phyloP scores from a whole-genome alignment of 345 rosid species.

The Cardamine occulta region DNA sequence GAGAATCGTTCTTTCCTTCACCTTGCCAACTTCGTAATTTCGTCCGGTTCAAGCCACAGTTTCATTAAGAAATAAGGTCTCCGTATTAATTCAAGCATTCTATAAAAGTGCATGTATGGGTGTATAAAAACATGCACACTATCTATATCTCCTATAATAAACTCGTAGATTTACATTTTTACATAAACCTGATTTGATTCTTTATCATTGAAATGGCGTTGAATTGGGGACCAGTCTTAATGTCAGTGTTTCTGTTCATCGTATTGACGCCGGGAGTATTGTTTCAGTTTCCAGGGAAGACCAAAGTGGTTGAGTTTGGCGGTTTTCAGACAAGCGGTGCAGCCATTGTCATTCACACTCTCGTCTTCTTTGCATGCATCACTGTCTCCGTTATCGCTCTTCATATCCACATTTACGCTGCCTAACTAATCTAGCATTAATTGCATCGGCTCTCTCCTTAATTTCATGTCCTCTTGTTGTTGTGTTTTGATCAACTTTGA shows the following conservation, averaged over 20 bases:
- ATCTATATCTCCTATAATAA: neutral
- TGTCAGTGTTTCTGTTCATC: constrained; percentile 63
- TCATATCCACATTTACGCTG: constrained; percentile 56
- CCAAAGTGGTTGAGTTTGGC: constrained; percentile 52
- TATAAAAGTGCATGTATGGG: constrained; percentile 22
- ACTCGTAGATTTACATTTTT: neutral
- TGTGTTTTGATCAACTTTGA: constrained; percentile 17
- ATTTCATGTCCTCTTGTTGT: neutral
- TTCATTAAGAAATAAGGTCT: constrained; percentile 12
- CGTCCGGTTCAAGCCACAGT: constrained; percentile 31
- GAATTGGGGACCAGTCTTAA: constrained; percentile 72
- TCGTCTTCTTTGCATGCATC: constrained; percentile 47
- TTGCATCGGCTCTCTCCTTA: neutral
- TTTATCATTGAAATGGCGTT: constrained; percentile 43
- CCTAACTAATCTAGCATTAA: constrained; percentile 2
- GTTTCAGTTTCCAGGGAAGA: constrained; percentile 67
- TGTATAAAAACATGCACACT: neutral
- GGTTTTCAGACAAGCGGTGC: constrained; percentile 55
- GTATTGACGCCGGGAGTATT: constrained; percentile 65
- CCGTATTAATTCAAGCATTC: neutral
- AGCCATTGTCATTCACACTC: constrained; percentile 56
- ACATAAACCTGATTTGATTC: neutral
- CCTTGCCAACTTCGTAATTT: constrained; percentile 20
- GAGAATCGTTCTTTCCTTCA: constrained; percentile 39
- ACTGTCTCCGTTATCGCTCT: constrained; percentile 55